These are phyloP conservation scores for Eucommia ulmoides DNA, from an alignment of 257 asterid species.

Conservation along the genomic window DNA sequence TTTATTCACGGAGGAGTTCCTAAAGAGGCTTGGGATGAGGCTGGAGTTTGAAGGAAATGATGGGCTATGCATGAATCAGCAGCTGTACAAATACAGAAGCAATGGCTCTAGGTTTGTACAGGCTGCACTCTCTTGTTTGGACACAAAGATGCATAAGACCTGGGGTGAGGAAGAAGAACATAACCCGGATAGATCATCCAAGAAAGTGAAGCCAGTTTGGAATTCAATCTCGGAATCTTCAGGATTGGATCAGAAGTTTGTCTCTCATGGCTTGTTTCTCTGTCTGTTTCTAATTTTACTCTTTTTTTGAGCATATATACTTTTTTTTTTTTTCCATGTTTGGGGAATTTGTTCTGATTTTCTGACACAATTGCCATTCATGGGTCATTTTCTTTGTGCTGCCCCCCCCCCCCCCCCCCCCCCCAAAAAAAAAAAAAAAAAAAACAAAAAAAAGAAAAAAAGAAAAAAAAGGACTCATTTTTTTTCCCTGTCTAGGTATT, in stretches of 20 bases:
- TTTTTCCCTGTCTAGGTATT: slow-evolving; percentile 4
- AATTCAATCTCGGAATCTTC: slow-evolving; percentile 5
- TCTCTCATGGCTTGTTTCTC: slow-evolving; percentile 8
- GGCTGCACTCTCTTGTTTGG: slow-evolving; percentile 18
- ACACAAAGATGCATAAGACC: slow-evolving; percentile 4
- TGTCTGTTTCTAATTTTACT: slow-evolving; percentile 13
- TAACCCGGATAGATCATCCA: slow-evolving; percentile 13
- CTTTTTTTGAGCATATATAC: not conserved
- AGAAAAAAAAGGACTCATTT: slow-evolving; percentile 1
- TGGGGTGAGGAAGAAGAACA: slow-evolving; percentile 24
- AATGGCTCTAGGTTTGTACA: slow-evolving; percentile 12
- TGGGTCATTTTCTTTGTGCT: slow-evolving; percentile 17
- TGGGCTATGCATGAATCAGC: slow-evolving; percentile 25
- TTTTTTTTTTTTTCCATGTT: not conserved
- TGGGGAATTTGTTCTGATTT: slow-evolving; percentile 1
- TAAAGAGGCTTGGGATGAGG: slow-evolving; percentile 33
- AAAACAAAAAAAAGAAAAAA: too few relatives aligned
- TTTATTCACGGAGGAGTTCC: slow-evolving; percentile 22
- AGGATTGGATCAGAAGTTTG: slow-evolving; percentile 8
- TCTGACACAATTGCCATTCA: slow-evolving; percentile 3
- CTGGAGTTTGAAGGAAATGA: slow-evolving; percentile 43
- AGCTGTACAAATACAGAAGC: not conserved
- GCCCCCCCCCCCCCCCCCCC: too few relatives aligned
- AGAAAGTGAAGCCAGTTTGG: slow-evolving; percentile 21
- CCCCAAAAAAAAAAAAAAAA: too few relatives aligned